Conservation (phyloP, 2,329 filamentous ascomycete species). For the Pseudogymnoascus sp. region DNA sequence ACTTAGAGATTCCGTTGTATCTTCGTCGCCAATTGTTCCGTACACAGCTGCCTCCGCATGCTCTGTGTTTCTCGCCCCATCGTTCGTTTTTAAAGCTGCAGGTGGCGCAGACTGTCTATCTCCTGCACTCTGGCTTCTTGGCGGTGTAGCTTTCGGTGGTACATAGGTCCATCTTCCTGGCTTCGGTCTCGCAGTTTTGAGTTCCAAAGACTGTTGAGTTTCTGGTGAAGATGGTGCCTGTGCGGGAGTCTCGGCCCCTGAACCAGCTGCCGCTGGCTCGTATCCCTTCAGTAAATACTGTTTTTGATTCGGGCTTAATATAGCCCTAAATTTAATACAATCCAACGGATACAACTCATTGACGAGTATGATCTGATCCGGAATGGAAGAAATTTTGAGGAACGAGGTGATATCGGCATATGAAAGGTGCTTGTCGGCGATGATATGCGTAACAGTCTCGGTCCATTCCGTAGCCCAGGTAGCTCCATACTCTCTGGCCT, state of each 20-base stretch:
- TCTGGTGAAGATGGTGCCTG: neutral
- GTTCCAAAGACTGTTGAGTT: slow-evolving; percentile 34
- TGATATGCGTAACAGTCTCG: slow-evolving; percentile 61
- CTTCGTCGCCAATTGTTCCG: neutral
- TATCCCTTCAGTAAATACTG: slow-evolving; percentile 47
- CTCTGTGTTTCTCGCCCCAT: neutral
- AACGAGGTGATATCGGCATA: slow-evolving; percentile 57
- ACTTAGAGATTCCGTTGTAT: neutral
- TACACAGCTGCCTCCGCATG: neutral
- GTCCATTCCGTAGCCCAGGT: slow-evolving; percentile 33
- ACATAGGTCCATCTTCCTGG: slow-evolving; percentile 34
- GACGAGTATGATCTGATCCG: slow-evolving; percentile 48
- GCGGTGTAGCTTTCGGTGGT: slow-evolving; percentile 33
- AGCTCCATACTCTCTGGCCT: slow-evolving; percentile 68
- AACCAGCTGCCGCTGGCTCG: slow-evolving; percentile 7
- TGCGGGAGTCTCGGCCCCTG: slow-evolving; percentile 1
- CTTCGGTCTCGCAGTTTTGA: slow-evolving; percentile 41
- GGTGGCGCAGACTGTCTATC: neutral
- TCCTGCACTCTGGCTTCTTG: slow-evolving; percentile 22
- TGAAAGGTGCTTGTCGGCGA: slow-evolving; percentile 64
- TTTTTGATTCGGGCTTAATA: slow-evolving; percentile 52
- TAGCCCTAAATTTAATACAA: slow-evolving; percentile 50
- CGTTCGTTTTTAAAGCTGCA: neutral
- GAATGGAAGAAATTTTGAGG: slow-evolving; percentile 34
- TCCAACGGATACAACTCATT: slow-evolving; percentile 64